Conservation (phyloP, 164 flowering plant species). For the Kingdonia uniflora region DNA sequence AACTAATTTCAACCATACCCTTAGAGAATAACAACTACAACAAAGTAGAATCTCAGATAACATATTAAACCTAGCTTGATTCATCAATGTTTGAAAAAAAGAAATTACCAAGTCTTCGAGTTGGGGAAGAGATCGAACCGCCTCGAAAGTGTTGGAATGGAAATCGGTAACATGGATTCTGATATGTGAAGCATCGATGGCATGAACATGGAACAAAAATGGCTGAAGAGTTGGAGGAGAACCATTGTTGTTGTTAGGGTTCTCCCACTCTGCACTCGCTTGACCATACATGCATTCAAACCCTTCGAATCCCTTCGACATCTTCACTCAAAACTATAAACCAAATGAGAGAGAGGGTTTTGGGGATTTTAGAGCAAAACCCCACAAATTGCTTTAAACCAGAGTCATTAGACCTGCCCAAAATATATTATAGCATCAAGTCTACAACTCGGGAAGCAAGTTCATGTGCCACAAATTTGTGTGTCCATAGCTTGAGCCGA, state of each 20-base stretch:
- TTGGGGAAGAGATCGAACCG: slow-evolving; percentile 35
- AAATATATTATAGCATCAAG: no score
- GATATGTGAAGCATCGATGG: slow-evolving; percentile 36
- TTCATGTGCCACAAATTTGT: no score
- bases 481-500: no score
- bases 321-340: background rate
- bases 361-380: no score
- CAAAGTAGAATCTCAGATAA: no score
- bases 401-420: no score
- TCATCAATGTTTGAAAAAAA: no score
- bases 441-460: no score
- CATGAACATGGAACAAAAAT: slow-evolving; percentile 37
- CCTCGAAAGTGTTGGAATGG: slow-evolving; percentile 42
- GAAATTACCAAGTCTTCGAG: slow-evolving; percentile 73
- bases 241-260: background rate
- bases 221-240: slow-evolving; percentile 13
- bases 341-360: background rate
- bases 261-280: slow-evolving; percentile 35
- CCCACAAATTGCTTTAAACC: no score
- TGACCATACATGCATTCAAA: slow-evolving; percentile 56
- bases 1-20: no score
- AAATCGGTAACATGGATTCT: slow-evolving; percentile 50
- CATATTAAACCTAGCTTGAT: no score
- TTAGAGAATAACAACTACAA: no score
- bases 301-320: slow-evolving; percentile 29